phyloP scores from a whole-genome alignment of 208 protist species.

The Histomonas meleagridis region DNA sequence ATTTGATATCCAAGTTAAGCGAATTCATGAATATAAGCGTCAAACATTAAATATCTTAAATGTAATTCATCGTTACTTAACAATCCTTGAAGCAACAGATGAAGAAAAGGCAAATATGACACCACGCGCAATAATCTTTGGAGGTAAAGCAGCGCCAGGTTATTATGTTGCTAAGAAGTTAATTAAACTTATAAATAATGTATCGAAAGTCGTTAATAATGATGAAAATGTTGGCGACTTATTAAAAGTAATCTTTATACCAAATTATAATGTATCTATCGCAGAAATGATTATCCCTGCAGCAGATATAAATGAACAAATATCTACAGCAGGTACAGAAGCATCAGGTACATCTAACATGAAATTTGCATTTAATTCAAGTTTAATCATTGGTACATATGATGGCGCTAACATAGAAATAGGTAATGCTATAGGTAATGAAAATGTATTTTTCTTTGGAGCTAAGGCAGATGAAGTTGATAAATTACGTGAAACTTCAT shows the following conservation, averaged over 20 bases:
- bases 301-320: slow-evolving; percentile 67
- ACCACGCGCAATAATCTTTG: slow-evolving; percentile 55
- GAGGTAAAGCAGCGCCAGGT: slow-evolving; percentile 65
- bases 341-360: slow-evolving; percentile 70
- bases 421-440: slow-evolving; percentile 58
- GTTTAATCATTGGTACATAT: slow-evolving; percentile 65
- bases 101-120: slow-evolving; percentile 36
- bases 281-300: slow-evolving; percentile 69
- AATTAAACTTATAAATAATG: slow-evolving; percentile 68
- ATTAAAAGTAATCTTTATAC: slow-evolving; percentile 66
- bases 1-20: slow-evolving; percentile 68
- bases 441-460: slow-evolving; percentile 69
- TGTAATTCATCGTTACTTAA: slow-evolving; percentile 57
- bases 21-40: slow-evolving; percentile 78
- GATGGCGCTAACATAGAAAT: slow-evolving; percentile 76
- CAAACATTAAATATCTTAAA: slow-evolving; percentile 66
- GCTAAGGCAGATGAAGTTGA: slow-evolving; percentile 52
- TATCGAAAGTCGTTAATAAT: slow-evolving; percentile 63
- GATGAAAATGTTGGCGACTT: slow-evolving; percentile 55
- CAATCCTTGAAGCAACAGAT: slow-evolving; percentile 52
- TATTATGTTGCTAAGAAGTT: slow-evolving; percentile 69
- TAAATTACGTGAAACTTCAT: not conserved
- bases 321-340: slow-evolving; percentile 67
- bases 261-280: slow-evolving; percentile 69
- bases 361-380: slow-evolving; percentile 70